A percentile compares a stretch with the other conserved stretches of the same genome.
Conservation (phyloP, 805 yeast genomes). For the Ogataea pilisensis region DNA sequence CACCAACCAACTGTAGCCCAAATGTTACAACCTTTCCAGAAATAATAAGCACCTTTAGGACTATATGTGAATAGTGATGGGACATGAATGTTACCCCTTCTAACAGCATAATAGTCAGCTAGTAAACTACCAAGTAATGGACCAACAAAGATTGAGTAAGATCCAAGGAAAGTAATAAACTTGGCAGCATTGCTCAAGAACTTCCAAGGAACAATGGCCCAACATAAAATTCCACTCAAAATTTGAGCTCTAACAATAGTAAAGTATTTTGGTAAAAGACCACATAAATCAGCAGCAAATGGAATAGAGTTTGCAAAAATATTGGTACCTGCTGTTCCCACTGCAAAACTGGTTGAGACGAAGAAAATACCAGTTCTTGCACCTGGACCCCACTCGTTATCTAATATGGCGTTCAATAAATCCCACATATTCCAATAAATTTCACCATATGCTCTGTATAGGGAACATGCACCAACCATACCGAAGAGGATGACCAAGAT, state of each 20-base stretch:
- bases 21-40: conserved; percentile 14
- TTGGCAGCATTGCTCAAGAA: conserved; percentile 18
- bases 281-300: conserved; percentile 25
- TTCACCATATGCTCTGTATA: conserved; percentile 18
- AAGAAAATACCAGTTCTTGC: conserved; percentile 24
- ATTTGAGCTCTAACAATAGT: conserved; percentile 24
- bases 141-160: conserved; percentile 21
- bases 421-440: conserved; percentile 31
- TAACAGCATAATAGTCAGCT: conserved; percentile 18
- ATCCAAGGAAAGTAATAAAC: conserved; percentile 19
- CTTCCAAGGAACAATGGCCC: conserved; percentile 25
- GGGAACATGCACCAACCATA: conserved; percentile 18
- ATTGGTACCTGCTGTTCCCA: conserved; percentile 29
- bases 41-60: conserved; percentile 16
- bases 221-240: conserved; percentile 16
- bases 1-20: conserved; percentile 18
- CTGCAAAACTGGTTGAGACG: conserved; percentile 13
- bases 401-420: conserved; percentile 23
- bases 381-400: conserved; percentile 27
- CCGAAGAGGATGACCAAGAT: conserved; percentile 15
- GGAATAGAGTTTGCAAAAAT: conserved; percentile 27
- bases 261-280: conserved; percentile 26
- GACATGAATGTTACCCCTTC: conserved; percentile 19
- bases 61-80: conserved; percentile 17
- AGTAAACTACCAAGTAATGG: conserved; percentile 19